Percentiles rank a stretch among this genome's conserved stretches.
Evolutionary conservation across 345 rosid genomes (phyloP).

Genomic region (Geranium brycei): DNA sequence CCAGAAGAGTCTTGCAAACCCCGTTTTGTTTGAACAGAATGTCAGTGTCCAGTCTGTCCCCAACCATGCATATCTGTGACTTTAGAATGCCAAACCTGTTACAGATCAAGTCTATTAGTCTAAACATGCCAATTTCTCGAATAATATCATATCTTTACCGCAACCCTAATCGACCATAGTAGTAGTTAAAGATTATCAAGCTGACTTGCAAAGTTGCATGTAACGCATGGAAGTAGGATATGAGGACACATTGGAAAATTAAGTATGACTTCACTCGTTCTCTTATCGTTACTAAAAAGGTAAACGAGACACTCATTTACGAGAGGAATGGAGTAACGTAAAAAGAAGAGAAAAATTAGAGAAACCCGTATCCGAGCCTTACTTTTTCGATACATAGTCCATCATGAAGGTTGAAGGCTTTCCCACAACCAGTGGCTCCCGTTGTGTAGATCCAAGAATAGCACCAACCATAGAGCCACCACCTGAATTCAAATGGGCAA

Average conservation of each 20-base stretch:
- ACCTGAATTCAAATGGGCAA: conserved; percentile 31
- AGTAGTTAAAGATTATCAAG: too few species aligned
- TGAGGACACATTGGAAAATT: too few species aligned
- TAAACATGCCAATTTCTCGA: too few species aligned
- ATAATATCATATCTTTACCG: too few species aligned
- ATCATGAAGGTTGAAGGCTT: conserved; percentile 98
- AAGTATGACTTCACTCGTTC: too few species aligned
- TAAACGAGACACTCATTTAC: too few species aligned
- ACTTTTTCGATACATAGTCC: conserved; percentile 87
- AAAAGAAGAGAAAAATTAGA: not conserved
- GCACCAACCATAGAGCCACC: conserved; percentile 99
- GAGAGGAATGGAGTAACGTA: too few species aligned
- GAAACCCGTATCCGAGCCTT: conserved; percentile 13
- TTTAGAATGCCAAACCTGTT: conserved; percentile 70
- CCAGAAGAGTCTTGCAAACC: conserved; percentile 91
- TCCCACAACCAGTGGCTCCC: conserved; percentile 83
- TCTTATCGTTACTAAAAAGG: too few species aligned
- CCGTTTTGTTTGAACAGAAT: conserved; percentile 83
- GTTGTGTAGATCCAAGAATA: conserved; percentile 61
- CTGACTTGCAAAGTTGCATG: too few species aligned
- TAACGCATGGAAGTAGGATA: too few species aligned
- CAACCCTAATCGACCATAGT: too few species aligned
- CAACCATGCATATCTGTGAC: conserved; percentile 97
- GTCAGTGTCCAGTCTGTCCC: conserved; percentile 90
- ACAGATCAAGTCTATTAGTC: conserved; percentile 3